phyloP scores from a whole-genome alignment of 495 filamentous ascomycete species.

The Platismatia glauca region DNA sequence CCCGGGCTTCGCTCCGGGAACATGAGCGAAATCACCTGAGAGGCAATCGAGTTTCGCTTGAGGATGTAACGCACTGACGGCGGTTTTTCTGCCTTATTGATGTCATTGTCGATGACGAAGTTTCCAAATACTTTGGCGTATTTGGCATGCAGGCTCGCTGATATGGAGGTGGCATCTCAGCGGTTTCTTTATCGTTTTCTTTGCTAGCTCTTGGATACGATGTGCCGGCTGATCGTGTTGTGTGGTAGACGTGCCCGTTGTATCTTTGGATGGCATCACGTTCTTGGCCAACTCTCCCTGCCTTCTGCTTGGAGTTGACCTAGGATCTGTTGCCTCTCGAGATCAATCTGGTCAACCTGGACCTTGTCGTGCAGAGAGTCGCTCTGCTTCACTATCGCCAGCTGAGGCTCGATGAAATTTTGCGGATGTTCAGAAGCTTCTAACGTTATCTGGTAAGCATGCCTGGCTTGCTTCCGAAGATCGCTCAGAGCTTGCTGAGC shows the following conservation, averaged over 20 bases:
- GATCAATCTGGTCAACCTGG: neutral
- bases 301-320: neutral
- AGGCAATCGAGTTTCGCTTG: neutral
- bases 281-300: neutral
- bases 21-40: neutral
- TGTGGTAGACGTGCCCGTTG: neutral
- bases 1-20: neutral
- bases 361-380: neutral
- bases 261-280: neutral
- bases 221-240: neutral
- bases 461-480: neutral
- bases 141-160: neutral
- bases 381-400: neutral
- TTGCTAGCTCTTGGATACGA: neutral
- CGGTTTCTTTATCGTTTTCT: neutral
- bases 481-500: neutral
- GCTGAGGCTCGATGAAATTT: neutral
- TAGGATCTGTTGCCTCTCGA: neutral
- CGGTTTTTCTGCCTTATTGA: neutral
- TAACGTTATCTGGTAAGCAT: neutral
- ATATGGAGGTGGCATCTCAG: neutral
- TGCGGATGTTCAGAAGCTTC: neutral
- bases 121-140: neutral
- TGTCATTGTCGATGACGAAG: neutral
- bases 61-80: neutral